A percentile compares a stretch with the other conserved stretches of the same genome.
Evolutionary conservation across 345 rosid species (phyloP).

Genomic region (Kernera saxatilis): DNA sequence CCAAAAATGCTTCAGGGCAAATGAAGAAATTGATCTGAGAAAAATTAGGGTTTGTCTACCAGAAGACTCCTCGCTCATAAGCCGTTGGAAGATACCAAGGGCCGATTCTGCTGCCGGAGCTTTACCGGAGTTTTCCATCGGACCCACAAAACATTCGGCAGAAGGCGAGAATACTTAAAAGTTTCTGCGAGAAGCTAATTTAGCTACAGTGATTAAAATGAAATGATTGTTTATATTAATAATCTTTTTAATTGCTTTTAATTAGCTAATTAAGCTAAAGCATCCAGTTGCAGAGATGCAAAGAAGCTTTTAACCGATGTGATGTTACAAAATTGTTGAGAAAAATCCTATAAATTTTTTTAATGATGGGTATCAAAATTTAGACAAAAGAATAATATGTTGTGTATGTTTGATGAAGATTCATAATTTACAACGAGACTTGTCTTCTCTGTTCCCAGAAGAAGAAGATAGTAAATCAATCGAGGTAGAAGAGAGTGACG

Average conservation of each 20-base stretch:
- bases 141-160: too few relatives aligned
- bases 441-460: background rate
- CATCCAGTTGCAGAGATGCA: background rate
- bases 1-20: background rate
- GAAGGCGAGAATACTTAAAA: too few relatives aligned
- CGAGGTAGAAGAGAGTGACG: slow-evolving; percentile 89
- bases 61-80: slow-evolving; percentile 11
- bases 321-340: background rate
- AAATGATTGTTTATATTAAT: too few relatives aligned
- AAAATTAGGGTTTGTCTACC: background rate
- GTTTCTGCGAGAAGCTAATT: too few relatives aligned
- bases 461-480: slow-evolving; percentile 35
- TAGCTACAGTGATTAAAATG: too few relatives aligned
- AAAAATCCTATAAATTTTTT: background rate
- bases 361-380: background rate
- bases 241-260: too few relatives aligned
- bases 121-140: slow-evolving; percentile 13
- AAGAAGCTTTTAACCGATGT: background rate
- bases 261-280: background rate
- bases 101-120: background rate
- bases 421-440: slow-evolving; percentile 17
- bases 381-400: slow-evolving; percentile 20
- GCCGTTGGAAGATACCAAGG: background rate
- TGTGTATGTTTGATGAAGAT: slow-evolving; percentile 5
- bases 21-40: background rate